These are phyloP conservation scores for Alternaria burnsii DNA, from an alignment of 2,329 filamentous ascomycete species.

Conservation along the genomic window DNA sequence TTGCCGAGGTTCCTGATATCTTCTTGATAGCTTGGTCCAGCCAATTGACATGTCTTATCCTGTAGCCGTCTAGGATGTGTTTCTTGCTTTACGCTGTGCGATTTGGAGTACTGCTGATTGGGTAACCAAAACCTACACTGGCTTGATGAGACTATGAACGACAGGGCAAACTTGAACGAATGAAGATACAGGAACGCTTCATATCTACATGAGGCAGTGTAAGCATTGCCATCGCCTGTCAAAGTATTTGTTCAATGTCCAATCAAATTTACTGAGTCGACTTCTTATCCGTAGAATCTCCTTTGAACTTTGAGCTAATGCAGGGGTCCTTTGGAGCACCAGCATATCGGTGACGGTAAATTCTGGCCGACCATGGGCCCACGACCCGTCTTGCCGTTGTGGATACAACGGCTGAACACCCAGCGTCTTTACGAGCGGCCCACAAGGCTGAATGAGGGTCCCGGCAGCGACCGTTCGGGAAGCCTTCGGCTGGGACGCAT, in stretches of 20 bases:
- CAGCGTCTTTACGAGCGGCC: neutral
- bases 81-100: neutral
- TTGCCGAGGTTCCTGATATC: neutral
- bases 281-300: neutral
- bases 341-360: constrained; percentile 13
- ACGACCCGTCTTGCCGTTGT: constrained; percentile 13
- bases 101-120: neutral
- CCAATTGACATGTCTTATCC: neutral
- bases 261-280: neutral
- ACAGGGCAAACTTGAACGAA: neutral
- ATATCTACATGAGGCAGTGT: constrained; percentile 2
- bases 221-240: neutral
- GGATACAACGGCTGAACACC: constrained; percentile 11
- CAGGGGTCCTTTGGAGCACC: constrained; percentile 5
- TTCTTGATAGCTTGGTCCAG: neutral
- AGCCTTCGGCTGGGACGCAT: neutral
- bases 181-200: neutral
- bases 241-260: neutral
- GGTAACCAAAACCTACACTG: neutral
- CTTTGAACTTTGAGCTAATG: neutral
- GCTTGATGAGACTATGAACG: neutral
- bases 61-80: neutral
- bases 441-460: constrained; percentile 5
- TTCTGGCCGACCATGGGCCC: neutral
- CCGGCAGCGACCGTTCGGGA: constrained; percentile 8